Percentiles rank a stretch among this genome's conserved stretches.
Conservation (phyloP, 805 yeast species). For the Wickerhamomyces mucosus region DNA sequence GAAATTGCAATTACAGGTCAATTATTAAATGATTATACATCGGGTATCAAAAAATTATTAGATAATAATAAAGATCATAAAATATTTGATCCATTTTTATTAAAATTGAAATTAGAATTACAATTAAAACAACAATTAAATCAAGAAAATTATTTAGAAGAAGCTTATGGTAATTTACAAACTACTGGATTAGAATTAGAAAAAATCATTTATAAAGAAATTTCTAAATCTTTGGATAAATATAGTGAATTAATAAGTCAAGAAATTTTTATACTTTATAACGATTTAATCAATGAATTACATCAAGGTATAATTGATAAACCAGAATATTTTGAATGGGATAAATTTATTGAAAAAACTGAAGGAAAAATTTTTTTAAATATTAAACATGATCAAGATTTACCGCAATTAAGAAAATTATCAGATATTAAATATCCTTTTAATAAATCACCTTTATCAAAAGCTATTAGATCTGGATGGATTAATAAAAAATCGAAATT, state of each 20-base stretch:
- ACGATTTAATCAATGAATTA: constrained; percentile 53
- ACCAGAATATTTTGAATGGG: constrained; percentile 82
- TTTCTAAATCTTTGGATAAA: constrained; percentile 68
- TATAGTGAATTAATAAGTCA: constrained; percentile 64
- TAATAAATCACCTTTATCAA: constrained; percentile 58
- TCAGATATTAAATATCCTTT: constrained; percentile 57
- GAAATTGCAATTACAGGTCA: constrained; percentile 62
- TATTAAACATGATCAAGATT: constrained; percentile 31
- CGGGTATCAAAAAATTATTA: constrained; percentile 49
- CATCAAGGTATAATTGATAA: constrained; percentile 62
- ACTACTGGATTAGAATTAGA: constrained; percentile 81
- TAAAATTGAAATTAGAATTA: constrained; percentile 59
- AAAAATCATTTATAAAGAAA: constrained; percentile 73
- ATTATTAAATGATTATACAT: constrained; percentile 42
- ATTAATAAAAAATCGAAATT: constrained; percentile 84
- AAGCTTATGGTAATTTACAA: constrained; percentile 81
- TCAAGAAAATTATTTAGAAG: constrained; percentile 81
- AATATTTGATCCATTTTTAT: constrained; percentile 86
- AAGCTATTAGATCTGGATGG: constrained; percentile 63
- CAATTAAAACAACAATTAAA: constrained; percentile 68
- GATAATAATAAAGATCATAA: constrained; percentile 36
- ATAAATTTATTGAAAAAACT: constrained; percentile 64
- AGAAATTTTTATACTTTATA: constrained; percentile 63
- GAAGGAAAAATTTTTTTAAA: constrained; percentile 40
- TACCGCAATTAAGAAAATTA: constrained; percentile 46